Conservation (phyloP, 2,329 filamentous ascomycete genomes). For the Truncatella angustata region DNA sequence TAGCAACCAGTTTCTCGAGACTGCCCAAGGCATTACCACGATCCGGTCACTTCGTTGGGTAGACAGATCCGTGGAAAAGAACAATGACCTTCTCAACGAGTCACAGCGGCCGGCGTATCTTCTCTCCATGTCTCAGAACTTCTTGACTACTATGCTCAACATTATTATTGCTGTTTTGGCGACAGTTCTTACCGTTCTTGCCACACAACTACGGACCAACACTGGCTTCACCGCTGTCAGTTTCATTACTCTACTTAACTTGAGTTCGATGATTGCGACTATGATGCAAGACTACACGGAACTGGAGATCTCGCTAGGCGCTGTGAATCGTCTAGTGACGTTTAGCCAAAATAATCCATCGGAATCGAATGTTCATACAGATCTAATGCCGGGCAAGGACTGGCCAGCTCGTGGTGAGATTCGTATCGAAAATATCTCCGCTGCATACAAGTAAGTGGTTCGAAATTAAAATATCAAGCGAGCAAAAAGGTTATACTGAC, state of each 20-base stretch:
- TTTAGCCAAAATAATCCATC: slow-evolving; percentile 24
- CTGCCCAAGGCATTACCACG: slow-evolving; percentile 52
- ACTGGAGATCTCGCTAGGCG: slow-evolving; percentile 24
- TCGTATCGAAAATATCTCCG: slow-evolving; percentile 29
- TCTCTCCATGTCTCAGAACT: slow-evolving; percentile 29
- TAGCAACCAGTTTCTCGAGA: slow-evolving; percentile 53
- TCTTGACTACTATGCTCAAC: slow-evolving; percentile 31
- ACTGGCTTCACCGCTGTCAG: slow-evolving; percentile 20
- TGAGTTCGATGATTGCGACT: slow-evolving; percentile 17
- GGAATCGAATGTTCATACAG: slow-evolving; percentile 21
- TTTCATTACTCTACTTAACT: slow-evolving; percentile 18
- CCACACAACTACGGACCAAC: slow-evolving; percentile 27
- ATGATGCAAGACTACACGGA: slow-evolving; percentile 22
- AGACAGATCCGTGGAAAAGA: slow-evolving; percentile 39
- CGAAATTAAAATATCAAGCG: too few species aligned
- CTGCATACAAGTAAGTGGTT: slow-evolving; percentile 26
- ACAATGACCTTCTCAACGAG: slow-evolving; percentile 46
- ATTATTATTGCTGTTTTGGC: slow-evolving; percentile 28
- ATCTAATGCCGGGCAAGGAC: slow-evolving; percentile 12
- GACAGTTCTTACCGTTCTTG: slow-evolving; percentile 26
- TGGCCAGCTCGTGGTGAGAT: slow-evolving; percentile 33
- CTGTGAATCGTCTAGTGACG: slow-evolving; percentile 15
- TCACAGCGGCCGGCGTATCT: slow-evolving; percentile 40
- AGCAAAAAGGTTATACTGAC: too few species aligned
- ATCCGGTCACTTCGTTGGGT: slow-evolving; percentile 58